Evolutionary conservation across 345 rosid species (phyloP).

Genomic region (Rhodomyrtus tomentosa): DNA sequence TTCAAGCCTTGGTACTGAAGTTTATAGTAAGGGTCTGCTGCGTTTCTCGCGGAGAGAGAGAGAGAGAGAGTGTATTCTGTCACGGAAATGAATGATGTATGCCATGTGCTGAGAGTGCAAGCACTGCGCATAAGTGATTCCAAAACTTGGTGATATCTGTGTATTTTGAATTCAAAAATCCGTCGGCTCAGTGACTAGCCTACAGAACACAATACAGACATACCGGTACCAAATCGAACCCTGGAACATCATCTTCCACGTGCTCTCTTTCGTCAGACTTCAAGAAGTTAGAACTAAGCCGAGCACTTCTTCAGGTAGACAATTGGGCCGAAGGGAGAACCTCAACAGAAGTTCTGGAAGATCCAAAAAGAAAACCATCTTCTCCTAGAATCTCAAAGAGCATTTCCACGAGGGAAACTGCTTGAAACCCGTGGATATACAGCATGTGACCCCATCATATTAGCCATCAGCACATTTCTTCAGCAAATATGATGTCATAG

Average conservation of each 20-base stretch:
- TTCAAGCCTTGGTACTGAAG: neutral
- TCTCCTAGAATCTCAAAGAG: neutral
- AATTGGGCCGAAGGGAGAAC: neutral
- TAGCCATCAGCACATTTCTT: constrained; percentile 24
- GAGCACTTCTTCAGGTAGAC: neutral
- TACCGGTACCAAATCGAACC: neutral
- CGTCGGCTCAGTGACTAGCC: neutral
- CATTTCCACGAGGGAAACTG: neutral
- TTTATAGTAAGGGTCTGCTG: neutral
- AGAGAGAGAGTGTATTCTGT: neutral
- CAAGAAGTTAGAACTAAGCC: neutral
- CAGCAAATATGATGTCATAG: constrained; percentile 48
- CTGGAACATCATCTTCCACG: neutral
- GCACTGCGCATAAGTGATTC: neutral
- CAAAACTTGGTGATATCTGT: neutral
- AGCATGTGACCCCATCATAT: neutral
- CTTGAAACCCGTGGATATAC: neutral
- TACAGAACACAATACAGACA: neutral
- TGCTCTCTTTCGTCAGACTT: neutral
- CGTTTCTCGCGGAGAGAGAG: neutral
- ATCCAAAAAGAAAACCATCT: neutral
- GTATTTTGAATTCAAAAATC: neutral
- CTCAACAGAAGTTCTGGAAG: neutral
- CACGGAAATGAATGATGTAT: neutral
- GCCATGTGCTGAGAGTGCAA: neutral